These are phyloP conservation scores for Debaryomyces subglobosus DNA, from an alignment of 1,139 yeast genomes.

Conservation along the genomic window DNA sequence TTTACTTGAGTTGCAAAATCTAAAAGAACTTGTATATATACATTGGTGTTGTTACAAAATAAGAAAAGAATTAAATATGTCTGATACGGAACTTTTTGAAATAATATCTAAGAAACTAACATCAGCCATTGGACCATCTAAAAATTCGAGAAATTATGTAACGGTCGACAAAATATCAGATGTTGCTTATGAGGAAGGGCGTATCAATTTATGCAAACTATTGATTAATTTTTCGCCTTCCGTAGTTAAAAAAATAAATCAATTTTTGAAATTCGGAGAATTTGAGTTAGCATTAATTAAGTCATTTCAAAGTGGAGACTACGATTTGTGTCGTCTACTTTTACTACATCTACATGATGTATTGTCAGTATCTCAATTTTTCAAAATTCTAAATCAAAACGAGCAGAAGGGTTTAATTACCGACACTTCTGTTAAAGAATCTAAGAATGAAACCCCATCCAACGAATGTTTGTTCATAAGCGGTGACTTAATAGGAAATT, in stretches of 20 bases:
- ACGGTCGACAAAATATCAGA: conserved; percentile 68
- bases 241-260: conserved; percentile 61
- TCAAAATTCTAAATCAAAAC: conserved; percentile 44
- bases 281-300: conserved; percentile 69
- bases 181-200: conserved; percentile 83
- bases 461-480: conserved; percentile 29
- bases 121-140: conserved; percentile 16
- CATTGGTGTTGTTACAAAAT: conserved; percentile 86
- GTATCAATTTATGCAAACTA: conserved; percentile 65
- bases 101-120: conserved; percentile 51
- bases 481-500: conserved; percentile 47
- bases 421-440: conserved; percentile 20
- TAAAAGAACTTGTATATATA: conserved; percentile 60
- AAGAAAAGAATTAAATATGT: conserved; percentile 51
- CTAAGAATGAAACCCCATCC: conserved; percentile 11
- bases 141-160: conserved; percentile 33
- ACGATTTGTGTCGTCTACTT: conserved; percentile 65
- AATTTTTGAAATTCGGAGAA: conserved; percentile 73
- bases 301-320: conserved; percentile 67
- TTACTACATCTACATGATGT: conserved; percentile 52
- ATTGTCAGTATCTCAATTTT: conserved; percentile 43
- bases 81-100: conserved; percentile 61
- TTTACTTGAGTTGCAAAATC: conserved; percentile 46
- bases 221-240: conserved; percentile 72
- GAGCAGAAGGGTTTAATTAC: conserved; percentile 27